Percentiles rank a stretch among this genome's conserved stretches.
phyloP scores from a whole-genome alignment of 2,329 filamentous ascomycete species.

The Xylaria polymorpha region DNA sequence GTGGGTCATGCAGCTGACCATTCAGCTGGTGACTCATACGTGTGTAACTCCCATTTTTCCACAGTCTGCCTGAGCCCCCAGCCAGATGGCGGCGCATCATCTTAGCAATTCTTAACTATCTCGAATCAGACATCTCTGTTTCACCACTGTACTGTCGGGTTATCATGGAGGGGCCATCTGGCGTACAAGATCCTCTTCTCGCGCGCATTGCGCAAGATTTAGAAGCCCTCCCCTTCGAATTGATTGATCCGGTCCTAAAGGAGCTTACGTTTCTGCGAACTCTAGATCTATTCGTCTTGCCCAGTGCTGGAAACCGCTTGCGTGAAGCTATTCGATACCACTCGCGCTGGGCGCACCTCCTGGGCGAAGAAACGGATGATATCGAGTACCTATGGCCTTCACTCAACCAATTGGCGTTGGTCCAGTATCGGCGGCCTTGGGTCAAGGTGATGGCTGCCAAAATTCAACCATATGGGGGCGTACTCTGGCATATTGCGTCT shows the following conservation, averaged over 20 bases:
- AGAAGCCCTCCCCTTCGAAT: conserved; percentile 25
- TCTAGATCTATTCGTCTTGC: conserved; percentile 3
- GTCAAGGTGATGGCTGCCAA: background rate
- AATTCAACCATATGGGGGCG: background rate
- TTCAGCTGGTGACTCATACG: conserved; percentile 8
- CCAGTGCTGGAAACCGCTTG: conserved; percentile 3
- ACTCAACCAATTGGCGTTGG: background rate
- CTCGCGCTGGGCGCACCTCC: conserved; percentile 14
- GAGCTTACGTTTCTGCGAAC: conserved; percentile 15
- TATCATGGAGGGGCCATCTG: conserved; percentile 12
- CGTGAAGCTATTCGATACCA: conserved; percentile 10
- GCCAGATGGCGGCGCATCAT: background rate
- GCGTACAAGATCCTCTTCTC: background rate
- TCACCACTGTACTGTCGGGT: background rate
- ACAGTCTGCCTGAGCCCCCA: background rate
- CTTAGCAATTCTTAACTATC: background rate
- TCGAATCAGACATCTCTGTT: background rate
- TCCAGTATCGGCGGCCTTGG: background rate
- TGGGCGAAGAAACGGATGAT: conserved; percentile 7
- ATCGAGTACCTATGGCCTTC: conserved; percentile 11
- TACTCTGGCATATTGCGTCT: background rate
- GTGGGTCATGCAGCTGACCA: background rate
- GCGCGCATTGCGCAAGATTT: conserved; percentile 17
- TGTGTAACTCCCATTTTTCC: background rate
- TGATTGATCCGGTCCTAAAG: conserved; percentile 22